phyloP scores from a whole-genome alignment of 768 basidiomycete species.

The Russula sp. region DNA sequence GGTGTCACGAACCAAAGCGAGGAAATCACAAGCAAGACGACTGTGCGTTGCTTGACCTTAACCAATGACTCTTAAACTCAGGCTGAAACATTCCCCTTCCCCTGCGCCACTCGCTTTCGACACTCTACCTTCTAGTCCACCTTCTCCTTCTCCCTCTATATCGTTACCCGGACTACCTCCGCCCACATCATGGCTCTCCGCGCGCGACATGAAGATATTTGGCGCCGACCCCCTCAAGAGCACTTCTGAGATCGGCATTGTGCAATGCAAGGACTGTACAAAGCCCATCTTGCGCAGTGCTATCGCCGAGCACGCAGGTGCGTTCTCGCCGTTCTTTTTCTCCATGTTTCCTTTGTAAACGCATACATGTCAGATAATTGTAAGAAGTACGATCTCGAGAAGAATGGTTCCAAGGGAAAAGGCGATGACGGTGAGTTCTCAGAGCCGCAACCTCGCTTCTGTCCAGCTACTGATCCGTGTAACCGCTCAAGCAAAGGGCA shows the following conservation, averaged over 20 bases:
- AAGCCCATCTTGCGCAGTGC: slow-evolving; percentile 78
- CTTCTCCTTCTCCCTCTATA: slow-evolving; percentile 32
- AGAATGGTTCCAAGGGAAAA: slow-evolving; percentile 56
- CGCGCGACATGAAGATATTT: slow-evolving; percentile 83
- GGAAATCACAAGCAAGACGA: too few species aligned
- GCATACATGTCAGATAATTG: slow-evolving; percentile 45
- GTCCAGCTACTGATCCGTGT: neutral
- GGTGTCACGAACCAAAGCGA: neutral
- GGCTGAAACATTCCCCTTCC: slow-evolving; percentile 35
- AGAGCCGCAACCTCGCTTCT: neutral
- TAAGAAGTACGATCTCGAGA: slow-evolving; percentile 48
- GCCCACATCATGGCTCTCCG: slow-evolving; percentile 80
- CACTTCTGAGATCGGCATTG: slow-evolving; percentile 52
- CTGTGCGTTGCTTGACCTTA: neutral
- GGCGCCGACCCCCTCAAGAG: slow-evolving; percentile 64
- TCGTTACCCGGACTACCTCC: slow-evolving; percentile 42
- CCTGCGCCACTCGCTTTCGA: slow-evolving; percentile 60
- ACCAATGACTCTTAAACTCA: slow-evolving; percentile 34
- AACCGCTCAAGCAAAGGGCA: slow-evolving; percentile 45
- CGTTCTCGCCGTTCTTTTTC: slow-evolving; percentile 22
- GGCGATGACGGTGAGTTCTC: slow-evolving; percentile 36
- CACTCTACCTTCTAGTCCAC: slow-evolving; percentile 30
- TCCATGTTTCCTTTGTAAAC: neutral
- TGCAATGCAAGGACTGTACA: slow-evolving; percentile 73
- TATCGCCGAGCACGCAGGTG: slow-evolving; percentile 71